Conservation (phyloP, 192 early-diverging fungal species). For the Phlyctochytrium bullatum region DNA sequence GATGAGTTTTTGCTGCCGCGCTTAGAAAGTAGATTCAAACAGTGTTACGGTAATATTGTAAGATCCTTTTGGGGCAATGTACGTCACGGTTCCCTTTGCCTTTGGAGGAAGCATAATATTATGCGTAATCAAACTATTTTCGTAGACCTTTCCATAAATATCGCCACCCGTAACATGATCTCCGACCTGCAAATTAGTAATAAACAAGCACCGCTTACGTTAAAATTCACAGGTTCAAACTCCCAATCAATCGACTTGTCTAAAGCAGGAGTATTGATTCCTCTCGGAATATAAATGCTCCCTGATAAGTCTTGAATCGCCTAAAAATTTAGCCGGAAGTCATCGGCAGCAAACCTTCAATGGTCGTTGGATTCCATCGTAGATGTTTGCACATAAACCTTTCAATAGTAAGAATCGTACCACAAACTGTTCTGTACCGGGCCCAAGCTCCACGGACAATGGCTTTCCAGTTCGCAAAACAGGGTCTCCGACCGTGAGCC, state of each 20-base stretch:
- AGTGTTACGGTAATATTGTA: constrained; percentile 78
- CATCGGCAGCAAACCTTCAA: constrained; percentile 63
- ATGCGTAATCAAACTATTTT: constrained; percentile 95
- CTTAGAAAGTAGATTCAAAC: constrained; percentile 1
- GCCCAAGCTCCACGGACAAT: constrained; percentile 96
- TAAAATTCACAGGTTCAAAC: constrained; percentile 90
- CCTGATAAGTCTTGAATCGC: constrained; percentile 88
- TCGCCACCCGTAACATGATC: constrained; percentile 99
- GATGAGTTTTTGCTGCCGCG: constrained; percentile 72
- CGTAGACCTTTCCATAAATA: constrained; percentile 89
- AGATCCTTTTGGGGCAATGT: constrained; percentile 87
- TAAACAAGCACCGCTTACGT: constrained; percentile 44
- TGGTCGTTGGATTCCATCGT: constrained; percentile 99
- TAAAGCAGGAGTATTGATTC: constrained; percentile 96
- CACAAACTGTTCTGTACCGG: constrained; percentile 54
- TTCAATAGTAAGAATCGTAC: constrained; percentile 5
- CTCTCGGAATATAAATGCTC: constrained; percentile 99
- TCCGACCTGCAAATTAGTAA: constrained; percentile 58
- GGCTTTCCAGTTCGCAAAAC: constrained; percentile 98
- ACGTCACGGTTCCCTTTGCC: constrained; percentile 90
- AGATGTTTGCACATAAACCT: constrained; percentile 91
- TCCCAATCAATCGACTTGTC: constrained; percentile 91
- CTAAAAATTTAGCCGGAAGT: constrained; percentile 31
- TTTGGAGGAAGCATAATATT: constrained; percentile 94
- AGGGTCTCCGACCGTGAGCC: constrained; percentile 98